Evolutionary conservation across 345 rosid genomes (phyloP), one percentile per base, ranked within the genome.

Genomic region (Pistacia vera): DNA sequence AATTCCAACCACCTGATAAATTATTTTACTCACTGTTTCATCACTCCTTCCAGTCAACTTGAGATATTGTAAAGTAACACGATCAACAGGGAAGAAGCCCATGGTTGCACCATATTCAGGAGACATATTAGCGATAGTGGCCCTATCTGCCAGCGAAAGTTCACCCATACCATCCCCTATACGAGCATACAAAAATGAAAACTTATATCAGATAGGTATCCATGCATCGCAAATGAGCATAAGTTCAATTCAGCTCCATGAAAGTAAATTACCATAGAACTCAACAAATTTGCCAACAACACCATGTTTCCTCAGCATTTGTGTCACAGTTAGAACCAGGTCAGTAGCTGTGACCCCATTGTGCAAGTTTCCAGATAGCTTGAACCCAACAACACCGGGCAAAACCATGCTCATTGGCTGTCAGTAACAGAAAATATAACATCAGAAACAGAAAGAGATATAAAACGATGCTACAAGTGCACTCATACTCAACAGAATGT

Each of bases 381-480:
- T 96, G 91, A 96, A 96, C 68, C 99, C 99, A 85, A 93, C 98
- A 76, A 96, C 99, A 74, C 97, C 99, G 71, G 99, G 99, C 75
- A 96, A 82, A 75, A 96, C 99, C 99, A 96, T 93, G 88, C 99
- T 96, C 99, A 96, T 93, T 54, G 99, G 99, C 99, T 96, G 92
- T 79, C 62, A 75, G 73, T 30, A 44, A 61, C 49, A 17, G 25
- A 78, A 41, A 63, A 25, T 48, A 68, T 52, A 57, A 49, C 30
- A 17, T 77, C 68, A 72, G 78, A 63, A 55, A 11, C 35, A 67
- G 22, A n/a, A 69, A 17, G 12, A n/a, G n/a, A 49, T 30, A 54
- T 7, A 22, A 41, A 4, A 44, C 16, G 51, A 36, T 5, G 12
- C 49, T 20, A 54, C 17, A 35, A n/a, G 22, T 56, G 11, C 6